phyloP scores from a whole-genome alignment of 805 yeast genomes.

The Candida broadrunensis region DNA sequence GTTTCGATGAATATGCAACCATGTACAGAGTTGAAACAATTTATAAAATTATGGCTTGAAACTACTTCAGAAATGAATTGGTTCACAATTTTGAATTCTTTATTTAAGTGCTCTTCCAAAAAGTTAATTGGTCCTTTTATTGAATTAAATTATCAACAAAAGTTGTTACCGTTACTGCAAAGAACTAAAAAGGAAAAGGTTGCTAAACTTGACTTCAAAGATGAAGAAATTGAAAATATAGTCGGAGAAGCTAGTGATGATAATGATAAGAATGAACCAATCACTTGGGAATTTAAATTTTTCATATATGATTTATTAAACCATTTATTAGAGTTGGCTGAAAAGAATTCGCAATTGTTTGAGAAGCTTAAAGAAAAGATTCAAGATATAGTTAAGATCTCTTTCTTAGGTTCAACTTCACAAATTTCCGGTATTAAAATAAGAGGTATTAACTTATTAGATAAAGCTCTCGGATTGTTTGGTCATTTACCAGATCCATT shows the following conservation, averaged over 20 bases:
- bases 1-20: slow-evolving; percentile 48
- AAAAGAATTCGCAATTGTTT: slow-evolving; percentile 34
- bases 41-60: slow-evolving; percentile 62
- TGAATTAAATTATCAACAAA: slow-evolving; percentile 36
- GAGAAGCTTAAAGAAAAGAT: slow-evolving; percentile 43
- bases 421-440: slow-evolving; percentile 57
- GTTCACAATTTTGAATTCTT: slow-evolving; percentile 53
- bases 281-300: slow-evolving; percentile 55
- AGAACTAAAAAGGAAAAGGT: slow-evolving; percentile 32
- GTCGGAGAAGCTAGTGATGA: slow-evolving; percentile 33
- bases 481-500: slow-evolving; percentile 68
- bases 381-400: slow-evolving; percentile 68
- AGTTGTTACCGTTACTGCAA: slow-evolving; percentile 39
- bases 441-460: slow-evolving; percentile 65
- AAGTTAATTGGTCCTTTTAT: slow-evolving; percentile 40
- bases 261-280: slow-evolving; percentile 50
- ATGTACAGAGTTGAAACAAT: slow-evolving; percentile 39
- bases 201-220: slow-evolving; percentile 30
- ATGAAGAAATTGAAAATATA: slow-evolving; percentile 40
- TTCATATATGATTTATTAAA: slow-evolving; percentile 46
- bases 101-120: slow-evolving; percentile 45
- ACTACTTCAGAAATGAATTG: slow-evolving; percentile 48
- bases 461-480: slow-evolving; percentile 57
- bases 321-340: slow-evolving; percentile 39
- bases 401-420: slow-evolving; percentile 80